phyloP scores from a whole-genome alignment of 2,329 filamentous ascomycete species.

The Beauveria asiatica region DNA sequence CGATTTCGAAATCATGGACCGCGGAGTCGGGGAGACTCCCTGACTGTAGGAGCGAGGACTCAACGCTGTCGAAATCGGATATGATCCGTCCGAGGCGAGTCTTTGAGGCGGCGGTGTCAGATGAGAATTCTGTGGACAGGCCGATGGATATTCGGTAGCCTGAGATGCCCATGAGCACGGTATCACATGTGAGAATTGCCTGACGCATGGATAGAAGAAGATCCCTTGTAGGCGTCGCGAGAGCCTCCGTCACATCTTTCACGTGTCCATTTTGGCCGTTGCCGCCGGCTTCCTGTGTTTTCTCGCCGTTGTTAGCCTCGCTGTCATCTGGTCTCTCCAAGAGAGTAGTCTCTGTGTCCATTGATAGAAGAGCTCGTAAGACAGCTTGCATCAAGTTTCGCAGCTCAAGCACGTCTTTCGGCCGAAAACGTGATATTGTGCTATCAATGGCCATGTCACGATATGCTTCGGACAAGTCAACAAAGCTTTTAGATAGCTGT shows the following conservation, averaged over 20 bases:
- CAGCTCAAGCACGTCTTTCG: constrained; percentile 39
- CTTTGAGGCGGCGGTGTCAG: constrained; percentile 32
- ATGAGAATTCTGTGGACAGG: constrained; percentile 31
- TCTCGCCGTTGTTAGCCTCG: constrained; percentile 13
- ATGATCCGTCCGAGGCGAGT: constrained; percentile 34
- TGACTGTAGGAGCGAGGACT: constrained; percentile 38
- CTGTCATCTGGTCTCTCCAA: constrained; percentile 26
- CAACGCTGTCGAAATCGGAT: constrained; percentile 37
- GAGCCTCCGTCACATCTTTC: constrained; percentile 11
- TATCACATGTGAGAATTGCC: constrained; percentile 38
- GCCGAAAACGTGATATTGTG: constrained; percentile 44
- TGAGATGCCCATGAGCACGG: constrained; percentile 44
- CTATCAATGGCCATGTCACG: constrained; percentile 49
- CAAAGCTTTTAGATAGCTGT: constrained; percentile 41
- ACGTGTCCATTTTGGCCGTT: constrained; percentile 6
- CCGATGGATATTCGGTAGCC: constrained; percentile 40
- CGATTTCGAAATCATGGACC: constrained; percentile 38
- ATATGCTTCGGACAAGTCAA: constrained; percentile 46
- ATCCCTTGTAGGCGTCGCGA: constrained; percentile 38
- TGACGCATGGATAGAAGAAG: constrained; percentile 39
- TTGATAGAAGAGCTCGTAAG: constrained; percentile 42
- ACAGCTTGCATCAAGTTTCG: constrained; percentile 48
- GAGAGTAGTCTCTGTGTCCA: constrained; percentile 40
- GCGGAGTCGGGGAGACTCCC: constrained; percentile 36
- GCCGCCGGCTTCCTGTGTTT: neutral